Conservation (phyloP, 2,329 filamentous ascomycete genomes). For the Claviceps sp. region DNA sequence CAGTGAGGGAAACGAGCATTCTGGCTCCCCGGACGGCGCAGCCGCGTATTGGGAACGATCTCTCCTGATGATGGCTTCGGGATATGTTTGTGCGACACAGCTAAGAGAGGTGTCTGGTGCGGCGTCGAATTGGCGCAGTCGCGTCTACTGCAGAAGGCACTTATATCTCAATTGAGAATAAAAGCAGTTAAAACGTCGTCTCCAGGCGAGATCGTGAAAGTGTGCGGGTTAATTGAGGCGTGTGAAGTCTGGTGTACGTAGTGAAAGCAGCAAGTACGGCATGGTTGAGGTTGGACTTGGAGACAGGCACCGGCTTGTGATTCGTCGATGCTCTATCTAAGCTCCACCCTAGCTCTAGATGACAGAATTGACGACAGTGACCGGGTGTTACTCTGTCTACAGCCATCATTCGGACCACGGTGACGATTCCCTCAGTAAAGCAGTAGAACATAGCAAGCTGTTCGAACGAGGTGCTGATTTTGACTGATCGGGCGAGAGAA, state of each 20-base stretch:
- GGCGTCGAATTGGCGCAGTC: not conserved
- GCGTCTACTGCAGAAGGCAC: not conserved
- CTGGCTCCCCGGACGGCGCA: constrained; percentile 5
- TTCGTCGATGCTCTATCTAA: not conserved
- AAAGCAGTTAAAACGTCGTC: not conserved
- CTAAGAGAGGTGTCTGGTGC: not conserved
- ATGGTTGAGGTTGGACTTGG: not conserved
- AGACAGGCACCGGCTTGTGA: not conserved
- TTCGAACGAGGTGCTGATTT: too few species aligned
- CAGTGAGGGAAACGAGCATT: constrained; percentile 95
- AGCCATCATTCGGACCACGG: too few species aligned
- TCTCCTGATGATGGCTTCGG: not conserved
- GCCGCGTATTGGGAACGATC: not conserved
- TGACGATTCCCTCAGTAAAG: too few species aligned
- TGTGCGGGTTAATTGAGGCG: not conserved
- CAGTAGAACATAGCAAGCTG: too few species aligned
- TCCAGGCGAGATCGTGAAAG: not conserved
- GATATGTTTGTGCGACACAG: not conserved
- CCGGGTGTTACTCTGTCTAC: too few species aligned
- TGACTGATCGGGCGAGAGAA: too few species aligned
- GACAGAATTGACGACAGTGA: not conserved
- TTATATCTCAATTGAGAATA: not conserved
- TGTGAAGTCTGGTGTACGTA: not conserved
- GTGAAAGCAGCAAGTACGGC: not conserved
- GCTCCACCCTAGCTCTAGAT: not conserved